A percentile compares a stretch with the other conserved stretches of the same genome.
Evolutionary conservation across 2,329 filamentous ascomycete genomes (phyloP).

Genomic region (Calonectria crousiana): DNA sequence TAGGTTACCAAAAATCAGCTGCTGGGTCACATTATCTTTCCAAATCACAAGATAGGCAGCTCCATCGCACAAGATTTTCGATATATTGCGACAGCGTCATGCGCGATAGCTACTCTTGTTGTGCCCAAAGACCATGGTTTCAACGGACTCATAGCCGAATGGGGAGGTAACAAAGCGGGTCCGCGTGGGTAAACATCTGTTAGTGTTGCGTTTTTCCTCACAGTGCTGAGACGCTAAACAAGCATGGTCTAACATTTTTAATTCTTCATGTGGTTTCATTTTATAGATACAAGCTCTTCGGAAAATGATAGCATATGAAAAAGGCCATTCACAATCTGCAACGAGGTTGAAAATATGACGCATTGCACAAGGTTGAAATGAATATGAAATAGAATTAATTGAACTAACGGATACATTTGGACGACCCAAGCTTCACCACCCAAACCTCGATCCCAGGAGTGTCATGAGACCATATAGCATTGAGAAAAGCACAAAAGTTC

Average conservation of each 20-base stretch:
- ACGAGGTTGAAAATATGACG: neutral
- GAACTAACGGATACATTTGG: no score
- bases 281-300: neutral
- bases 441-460: neutral
- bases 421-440: neutral
- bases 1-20: neutral
- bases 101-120: neutral
- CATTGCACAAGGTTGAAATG: neutral
- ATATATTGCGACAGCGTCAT: neutral
- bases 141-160: neutral
- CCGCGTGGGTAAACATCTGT: neutral
- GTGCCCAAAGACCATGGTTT: no score
- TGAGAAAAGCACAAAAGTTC: neutral
- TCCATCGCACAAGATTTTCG: neutral
- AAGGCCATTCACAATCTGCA: neutral
- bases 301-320: neutral
- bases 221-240: neutral
- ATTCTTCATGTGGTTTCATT: neutral
- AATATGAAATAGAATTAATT: no score
- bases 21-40: neutral
- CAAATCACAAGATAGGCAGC: neutral
- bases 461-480: neutral
- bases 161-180: neutral
- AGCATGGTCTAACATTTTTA: neutral
- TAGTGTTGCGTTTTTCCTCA: neutral